Evolutionary conservation across 75 land plant species (phyloP).

Genomic region (Pinus tabuliformis): DNA sequence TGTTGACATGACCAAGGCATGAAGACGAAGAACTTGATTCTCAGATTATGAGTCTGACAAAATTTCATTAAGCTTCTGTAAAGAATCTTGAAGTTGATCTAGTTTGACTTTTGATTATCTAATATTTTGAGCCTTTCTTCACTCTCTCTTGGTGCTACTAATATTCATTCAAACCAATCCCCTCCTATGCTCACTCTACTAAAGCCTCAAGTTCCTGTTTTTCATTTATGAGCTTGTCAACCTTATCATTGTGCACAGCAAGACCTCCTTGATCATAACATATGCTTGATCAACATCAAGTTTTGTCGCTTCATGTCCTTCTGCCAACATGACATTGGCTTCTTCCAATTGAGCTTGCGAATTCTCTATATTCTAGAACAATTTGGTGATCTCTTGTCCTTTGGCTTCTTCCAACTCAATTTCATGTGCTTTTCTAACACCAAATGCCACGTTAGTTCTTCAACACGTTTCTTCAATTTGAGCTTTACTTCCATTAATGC

Average conservation of each 20-base stretch:
- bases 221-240: slow-evolving; percentile 55
- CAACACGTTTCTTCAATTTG: slow-evolving; percentile 93
- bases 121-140: no score
- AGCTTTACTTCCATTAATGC: slow-evolving; percentile 93
- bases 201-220: slow-evolving; percentile 73
- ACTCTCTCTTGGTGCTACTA: slow-evolving; percentile 38
- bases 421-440: slow-evolving; percentile 87
- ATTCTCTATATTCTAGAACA: slow-evolving; percentile 59
- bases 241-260: slow-evolving; percentile 56
- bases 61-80: no score
- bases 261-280: slow-evolving; percentile 72
- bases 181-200: slow-evolving; percentile 38
- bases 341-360: slow-evolving; percentile 56
- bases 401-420: slow-evolving; percentile 87
- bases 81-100: no score
- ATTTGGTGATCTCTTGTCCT: slow-evolving; percentile 72
- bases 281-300: no score
- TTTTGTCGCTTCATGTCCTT: slow-evolving; percentile 59
- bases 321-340: slow-evolving; percentile 53
- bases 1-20: slow-evolving; percentile 68
- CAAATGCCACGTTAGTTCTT: slow-evolving; percentile 89
- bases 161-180: slow-evolving; percentile 56
- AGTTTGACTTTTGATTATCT: no score
- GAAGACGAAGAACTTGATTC: slow-evolving; percentile 87
- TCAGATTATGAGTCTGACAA: slow-evolving; percentile 79